These are phyloP conservation scores for Citrus medica DNA, from an alignment of 345 rosid genomes.

Conservation along the genomic window DNA sequence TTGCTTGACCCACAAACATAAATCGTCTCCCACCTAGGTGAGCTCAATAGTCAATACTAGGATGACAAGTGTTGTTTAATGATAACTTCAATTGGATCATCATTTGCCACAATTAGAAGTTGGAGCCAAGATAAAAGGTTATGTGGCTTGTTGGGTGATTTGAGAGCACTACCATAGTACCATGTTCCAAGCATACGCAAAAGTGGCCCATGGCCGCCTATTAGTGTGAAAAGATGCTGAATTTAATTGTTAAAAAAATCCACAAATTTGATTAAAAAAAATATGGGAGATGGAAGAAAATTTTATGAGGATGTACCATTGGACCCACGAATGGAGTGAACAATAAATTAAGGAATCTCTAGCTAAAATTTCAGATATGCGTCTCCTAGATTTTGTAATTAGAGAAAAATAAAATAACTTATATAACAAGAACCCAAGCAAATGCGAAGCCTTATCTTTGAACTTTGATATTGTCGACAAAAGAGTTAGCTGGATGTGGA, in stretches of 20 bases:
- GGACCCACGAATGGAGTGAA: not conserved
- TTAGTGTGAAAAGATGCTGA: not conserved
- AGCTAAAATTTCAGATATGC: not conserved
- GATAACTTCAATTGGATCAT: not conserved
- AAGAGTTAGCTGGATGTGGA: conserved; percentile 1
- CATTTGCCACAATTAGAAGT: not conserved
- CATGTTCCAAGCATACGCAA: not conserved
- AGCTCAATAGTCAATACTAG: not conserved
- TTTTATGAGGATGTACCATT: no score
- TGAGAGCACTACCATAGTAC: no score
- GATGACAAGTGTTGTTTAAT: not conserved
- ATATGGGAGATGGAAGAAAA: not conserved
- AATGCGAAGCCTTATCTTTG: not conserved
- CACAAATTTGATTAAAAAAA: not conserved
- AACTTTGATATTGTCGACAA: not conserved
- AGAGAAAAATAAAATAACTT: not conserved
- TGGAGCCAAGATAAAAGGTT: not conserved
- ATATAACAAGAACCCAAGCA: not conserved
- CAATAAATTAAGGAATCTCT: not conserved
- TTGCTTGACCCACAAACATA: not conserved
- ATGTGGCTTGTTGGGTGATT: not conserved
- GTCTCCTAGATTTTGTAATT: not conserved
- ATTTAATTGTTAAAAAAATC: not conserved
- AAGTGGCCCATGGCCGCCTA: not conserved
- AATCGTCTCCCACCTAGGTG: not conserved